These are phyloP conservation scores for Penicillium malachiteum DNA, from an alignment of 495 filamentous ascomycete species.

Conservation along the genomic window DNA sequence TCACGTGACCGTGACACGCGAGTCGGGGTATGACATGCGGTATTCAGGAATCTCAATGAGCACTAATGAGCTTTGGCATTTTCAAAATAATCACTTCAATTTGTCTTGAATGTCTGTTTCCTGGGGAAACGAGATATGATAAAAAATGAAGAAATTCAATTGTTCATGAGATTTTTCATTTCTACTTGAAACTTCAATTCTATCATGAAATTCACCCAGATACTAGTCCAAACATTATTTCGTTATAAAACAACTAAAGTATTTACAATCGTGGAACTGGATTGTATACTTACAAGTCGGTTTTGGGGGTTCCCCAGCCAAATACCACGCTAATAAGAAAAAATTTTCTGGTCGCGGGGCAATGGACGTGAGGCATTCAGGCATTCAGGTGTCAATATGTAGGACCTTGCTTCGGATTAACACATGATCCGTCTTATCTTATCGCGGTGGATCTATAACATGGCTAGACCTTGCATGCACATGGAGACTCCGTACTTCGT, in stretches of 20 bases:
- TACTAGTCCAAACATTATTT: neutral
- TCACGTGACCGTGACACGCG: conserved; percentile 31
- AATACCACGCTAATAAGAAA: neutral
- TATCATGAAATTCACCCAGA: neutral
- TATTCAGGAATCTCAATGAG: conserved; percentile 5
- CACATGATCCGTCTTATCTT: too few species aligned
- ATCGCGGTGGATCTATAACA: too few species aligned
- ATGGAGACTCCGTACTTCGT: too few species aligned
- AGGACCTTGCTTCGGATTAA: too few species aligned
- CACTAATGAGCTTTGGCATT: neutral
- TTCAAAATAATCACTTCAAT: too few species aligned
- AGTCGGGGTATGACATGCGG: conserved; percentile 15
- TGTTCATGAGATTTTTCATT: neutral
- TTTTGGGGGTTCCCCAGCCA: neutral
- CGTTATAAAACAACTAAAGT: too few species aligned
- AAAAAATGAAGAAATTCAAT: neutral
- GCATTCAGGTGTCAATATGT: too few species aligned
- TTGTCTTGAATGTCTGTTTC: too few species aligned
- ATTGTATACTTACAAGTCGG: neutral
- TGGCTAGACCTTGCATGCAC: too few species aligned
- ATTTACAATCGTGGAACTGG: too few species aligned
- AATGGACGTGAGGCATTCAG: neutral
- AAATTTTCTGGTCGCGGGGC: conserved; percentile 2
- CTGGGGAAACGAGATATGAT: too few species aligned
- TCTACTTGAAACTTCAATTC: neutral